Percentiles rank a stretch among this genome's conserved stretches.
These are phyloP conservation scores for Raffaelea arxii DNA, from an alignment of 2,329 filamentous ascomycete species.

Conservation along the genomic window DNA sequence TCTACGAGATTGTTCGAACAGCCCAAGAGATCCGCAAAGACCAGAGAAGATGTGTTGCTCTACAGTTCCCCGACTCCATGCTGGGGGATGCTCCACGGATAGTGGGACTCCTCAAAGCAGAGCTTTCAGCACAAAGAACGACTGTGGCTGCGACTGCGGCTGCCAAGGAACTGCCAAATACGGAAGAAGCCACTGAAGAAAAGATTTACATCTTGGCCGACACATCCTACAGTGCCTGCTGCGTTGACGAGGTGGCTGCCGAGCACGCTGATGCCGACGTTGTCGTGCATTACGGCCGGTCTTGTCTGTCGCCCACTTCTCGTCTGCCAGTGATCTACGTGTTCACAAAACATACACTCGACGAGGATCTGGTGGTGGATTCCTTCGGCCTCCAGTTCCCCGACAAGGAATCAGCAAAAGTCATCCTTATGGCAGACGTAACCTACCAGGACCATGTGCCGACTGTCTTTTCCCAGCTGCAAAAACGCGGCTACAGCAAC, in stretches of 20 bases:
- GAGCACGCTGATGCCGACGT: conserved; percentile 87
- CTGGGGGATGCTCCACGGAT: conserved; percentile 76
- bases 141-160: no score
- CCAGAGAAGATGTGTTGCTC: conserved; percentile 65
- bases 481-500: conserved; percentile 55
- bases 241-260: conserved; percentile 91
- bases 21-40: conserved; percentile 63
- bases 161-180: background rate
- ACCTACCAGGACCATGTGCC: conserved; percentile 71
- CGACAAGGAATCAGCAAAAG: conserved; percentile 42
- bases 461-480: conserved; percentile 44
- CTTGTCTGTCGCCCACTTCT: conserved; percentile 84
- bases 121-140: conserved; percentile 18
- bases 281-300: conserved; percentile 87
- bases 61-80: conserved; percentile 97
- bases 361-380: conserved; percentile 44
- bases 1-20: conserved; percentile 81
- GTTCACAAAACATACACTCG: conserved; percentile 66
- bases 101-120: conserved; percentile 48
- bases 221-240: conserved; percentile 94
- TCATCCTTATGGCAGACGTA: conserved; percentile 82
- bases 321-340: conserved; percentile 82
- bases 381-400: conserved; percentile 63
- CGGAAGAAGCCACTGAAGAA: conserved; percentile 9
- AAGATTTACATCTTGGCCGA: conserved; percentile 80